Base-by-base conservation (phyloP, 2,329 filamentous ascomycete genomes). In the Tolypocladium inflatum region DNA sequence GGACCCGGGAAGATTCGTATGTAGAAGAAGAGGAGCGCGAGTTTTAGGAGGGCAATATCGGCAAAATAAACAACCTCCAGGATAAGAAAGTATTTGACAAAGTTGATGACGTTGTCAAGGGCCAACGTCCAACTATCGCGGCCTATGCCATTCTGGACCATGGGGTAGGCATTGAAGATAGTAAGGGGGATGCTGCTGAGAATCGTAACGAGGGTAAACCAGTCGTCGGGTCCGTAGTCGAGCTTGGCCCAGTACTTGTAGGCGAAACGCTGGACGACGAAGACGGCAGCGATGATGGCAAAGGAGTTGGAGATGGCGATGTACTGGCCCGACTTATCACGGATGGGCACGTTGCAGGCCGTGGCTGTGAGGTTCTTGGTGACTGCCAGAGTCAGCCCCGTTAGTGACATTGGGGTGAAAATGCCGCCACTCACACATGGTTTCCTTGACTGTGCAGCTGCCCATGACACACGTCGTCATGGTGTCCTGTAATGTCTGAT, bases 11-110 rank as follows among this genome's bases (percentile, higher is more conserved):
- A 85, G 57, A 84, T 78, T 56, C 79, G 76, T 6, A 80, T 69
- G 63, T 82, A 84, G 66, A 84, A 82, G 63, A 79, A 73, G 1
- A 84, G 68, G 30, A 85, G 71, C 1, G 80, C 75, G 5, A 80
- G 66, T 61, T 83, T 82, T 19, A 80, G 70, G 42, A 80, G 67
- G 2, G 76, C 68, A 11, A 80, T 65, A 17, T 76, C 68, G 3
- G 68, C 56, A 63, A 82, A 80, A 65, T 83, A 81, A 26, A 80
- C 55, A 6, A 71, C 62, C 33, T 76, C 73, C 63, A 73, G 70
- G 59, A 73, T 64, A 61, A 76, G 80, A 26, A 80, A 74, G 62
- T 68, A 74, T 35, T 71, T 68, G 13, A 72, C 65, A 37, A 83
- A 78, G 0, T 66, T 64, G 37, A 74, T 78, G 54, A 84, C 73